These are phyloP conservation scores for Fragosphaeria purpurea DNA, from an alignment of 2,329 filamentous ascomycete genomes.

Conservation along the genomic window DNA sequence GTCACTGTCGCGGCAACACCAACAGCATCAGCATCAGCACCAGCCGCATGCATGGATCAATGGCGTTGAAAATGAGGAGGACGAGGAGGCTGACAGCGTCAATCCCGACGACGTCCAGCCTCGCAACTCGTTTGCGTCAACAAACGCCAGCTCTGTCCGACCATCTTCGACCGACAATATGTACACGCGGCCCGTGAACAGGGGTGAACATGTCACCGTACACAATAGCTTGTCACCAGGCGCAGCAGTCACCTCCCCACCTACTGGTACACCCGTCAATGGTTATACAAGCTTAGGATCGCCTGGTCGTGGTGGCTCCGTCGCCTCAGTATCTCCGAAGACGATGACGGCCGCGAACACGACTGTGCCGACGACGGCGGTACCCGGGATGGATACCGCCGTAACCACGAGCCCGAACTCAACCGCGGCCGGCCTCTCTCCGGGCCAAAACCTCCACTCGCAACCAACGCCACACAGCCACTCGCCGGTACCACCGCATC, in stretches of 20 bases:
- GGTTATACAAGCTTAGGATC: neutral
- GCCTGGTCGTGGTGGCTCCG: too few species aligned
- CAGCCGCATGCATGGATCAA: neutral
- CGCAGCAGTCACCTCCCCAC: too few species aligned
- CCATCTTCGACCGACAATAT: constrained; percentile 20
- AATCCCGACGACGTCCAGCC: constrained; percentile 15
- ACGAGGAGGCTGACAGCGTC: constrained; percentile 1
- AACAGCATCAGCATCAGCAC: neutral
- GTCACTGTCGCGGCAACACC: too few species aligned
- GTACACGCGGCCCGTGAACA: too few species aligned
- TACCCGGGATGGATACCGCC: neutral
- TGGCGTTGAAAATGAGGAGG: constrained; percentile 2
- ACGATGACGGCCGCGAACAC: neutral
- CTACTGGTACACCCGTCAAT: neutral
- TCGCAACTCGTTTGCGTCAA: constrained; percentile 25
- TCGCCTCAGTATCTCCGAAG: neutral
- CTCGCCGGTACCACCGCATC: constrained; percentile 31
- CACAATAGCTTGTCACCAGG: constrained; percentile 7
- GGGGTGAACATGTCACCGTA: constrained; percentile 1
- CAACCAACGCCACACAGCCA: neutral
- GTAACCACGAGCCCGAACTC: neutral
- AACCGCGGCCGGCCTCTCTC: neutral
- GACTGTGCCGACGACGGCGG: neutral
- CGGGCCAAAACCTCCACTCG: neutral
- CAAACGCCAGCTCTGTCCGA: constrained; percentile 21